Percentiles rank a stretch among this genome's conserved stretches.
phyloP scores from a whole-genome alignment of 2,329 filamentous ascomycete genomes.

The Aspergillus sp. region DNA sequence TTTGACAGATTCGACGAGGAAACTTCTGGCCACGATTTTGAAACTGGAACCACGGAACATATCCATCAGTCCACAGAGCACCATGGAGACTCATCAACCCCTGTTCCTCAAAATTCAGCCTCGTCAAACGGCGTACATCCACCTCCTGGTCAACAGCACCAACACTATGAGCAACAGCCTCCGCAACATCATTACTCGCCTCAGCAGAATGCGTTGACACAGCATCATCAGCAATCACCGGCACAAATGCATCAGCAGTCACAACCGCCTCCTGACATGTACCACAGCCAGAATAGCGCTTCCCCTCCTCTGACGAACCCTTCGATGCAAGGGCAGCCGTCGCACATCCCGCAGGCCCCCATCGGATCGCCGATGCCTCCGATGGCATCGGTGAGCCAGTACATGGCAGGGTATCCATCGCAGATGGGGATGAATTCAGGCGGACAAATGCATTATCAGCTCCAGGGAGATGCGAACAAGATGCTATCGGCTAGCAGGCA shows the following conservation, averaged over 20 bases:
- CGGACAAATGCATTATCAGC: conserved; percentile 53
- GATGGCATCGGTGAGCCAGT: conserved; percentile 56
- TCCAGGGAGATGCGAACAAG: conserved; percentile 50
- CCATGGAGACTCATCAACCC: conserved; percentile 31
- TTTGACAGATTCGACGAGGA: conserved; percentile 12
- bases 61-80: conserved; percentile 24
- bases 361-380: conserved; percentile 57
- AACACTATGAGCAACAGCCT: conserved; percentile 13
- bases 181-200: conserved; percentile 20
- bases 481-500: conserved; percentile 61
- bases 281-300: conserved; percentile 26
- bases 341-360: conserved; percentile 38
- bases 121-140: conserved; percentile 40
- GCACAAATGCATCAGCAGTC: conserved; percentile 22
- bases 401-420: conserved; percentile 46
- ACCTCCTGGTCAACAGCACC: conserved; percentile 29
- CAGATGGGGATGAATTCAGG: conserved; percentile 41
- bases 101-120: conserved; percentile 46
- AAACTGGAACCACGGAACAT: conserved; percentile 12
- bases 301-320: conserved; percentile 21
- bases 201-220: conserved; percentile 21
- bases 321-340: conserved; percentile 27
- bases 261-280: conserved; percentile 34
- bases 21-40: neutral
- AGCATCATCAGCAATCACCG: conserved; percentile 32